These are phyloP conservation scores for Nothomitra cinnamomea DNA, from an alignment of 2,329 filamentous ascomycete genomes.

Conservation along the genomic window DNA sequence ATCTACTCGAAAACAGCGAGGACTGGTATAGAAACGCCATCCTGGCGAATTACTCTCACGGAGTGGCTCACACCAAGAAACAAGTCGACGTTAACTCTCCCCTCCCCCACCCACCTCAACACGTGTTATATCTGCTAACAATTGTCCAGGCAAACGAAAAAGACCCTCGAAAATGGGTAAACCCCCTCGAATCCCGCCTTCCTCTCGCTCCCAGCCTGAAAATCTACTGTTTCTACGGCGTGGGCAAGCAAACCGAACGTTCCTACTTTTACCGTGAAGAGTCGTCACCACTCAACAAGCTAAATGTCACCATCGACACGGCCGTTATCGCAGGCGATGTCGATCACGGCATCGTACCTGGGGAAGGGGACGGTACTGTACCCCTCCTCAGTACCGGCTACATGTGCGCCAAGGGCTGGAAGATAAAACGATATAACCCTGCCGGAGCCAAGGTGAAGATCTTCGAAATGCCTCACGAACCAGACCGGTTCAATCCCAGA, in stretches of 20 bases:
- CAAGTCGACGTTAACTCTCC: slow-evolving; percentile 54
- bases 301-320: slow-evolving; percentile 44
- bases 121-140: not conserved
- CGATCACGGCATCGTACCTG: slow-evolving; percentile 87
- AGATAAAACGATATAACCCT: slow-evolving; percentile 84
- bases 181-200: slow-evolving; percentile 76
- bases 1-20: slow-evolving; percentile 62
- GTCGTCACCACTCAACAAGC: slow-evolving; percentile 41
- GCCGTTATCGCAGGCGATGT: slow-evolving; percentile 28
- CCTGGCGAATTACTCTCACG: slow-evolving; percentile 64
- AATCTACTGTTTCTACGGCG: slow-evolving; percentile 91
- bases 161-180: slow-evolving; percentile 77
- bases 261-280: slow-evolving; percentile 81
- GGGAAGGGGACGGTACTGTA: slow-evolving; percentile 86
- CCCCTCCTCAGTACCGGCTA: slow-evolving; percentile 84
- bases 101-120: slow-evolving; percentile 18
- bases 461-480: slow-evolving; percentile 93
- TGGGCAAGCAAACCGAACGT: slow-evolving; percentile 85
- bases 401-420: slow-evolving; percentile 87
- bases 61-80: slow-evolving; percentile 59
- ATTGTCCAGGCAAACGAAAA: slow-evolving; percentile 38
- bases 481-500: slow-evolving; percentile 75
- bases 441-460: slow-evolving; percentile 65
- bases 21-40: slow-evolving; percentile 71
- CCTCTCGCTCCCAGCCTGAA: slow-evolving; percentile 80